phyloP scores from a whole-genome alignment of 805 yeast genomes.

The Sungouiozyma ichnusensis region DNA sequence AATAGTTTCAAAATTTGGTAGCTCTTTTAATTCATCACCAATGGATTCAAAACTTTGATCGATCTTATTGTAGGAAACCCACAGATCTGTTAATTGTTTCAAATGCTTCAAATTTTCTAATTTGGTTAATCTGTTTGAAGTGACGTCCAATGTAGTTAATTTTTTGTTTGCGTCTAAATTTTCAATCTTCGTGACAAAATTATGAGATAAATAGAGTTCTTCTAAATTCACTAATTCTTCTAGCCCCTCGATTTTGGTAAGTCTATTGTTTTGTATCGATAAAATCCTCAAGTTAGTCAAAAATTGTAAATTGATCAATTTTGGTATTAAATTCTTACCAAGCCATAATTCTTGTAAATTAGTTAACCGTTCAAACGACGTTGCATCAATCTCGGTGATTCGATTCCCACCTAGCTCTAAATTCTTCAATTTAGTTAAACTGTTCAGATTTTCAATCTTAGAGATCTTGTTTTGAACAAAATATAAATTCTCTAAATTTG shows the following conservation, averaged over 20 bases:
- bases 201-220: conserved; percentile 82
- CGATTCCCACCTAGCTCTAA: conserved; percentile 86
- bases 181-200: conserved; percentile 64
- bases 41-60: conserved; percentile 56
- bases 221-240: conserved; percentile 62
- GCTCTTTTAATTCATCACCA: conserved; percentile 48
- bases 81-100: conserved; percentile 69
- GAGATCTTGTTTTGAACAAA: conserved; percentile 82
- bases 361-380: conserved; percentile 41
- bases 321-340: conserved; percentile 72
- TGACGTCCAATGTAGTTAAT: conserved; percentile 66
- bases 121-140: conserved; percentile 56
- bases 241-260: conserved; percentile 71
- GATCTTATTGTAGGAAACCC: conserved; percentile 80
- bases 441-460: conserved; percentile 56
- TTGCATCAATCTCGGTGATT: conserved; percentile 35
- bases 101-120: conserved; percentile 60
- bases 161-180: conserved; percentile 63
- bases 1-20: conserved; percentile 69
- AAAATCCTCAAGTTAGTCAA: conserved; percentile 59
- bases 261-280: conserved; percentile 79
- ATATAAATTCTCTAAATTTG: conserved; percentile 55
- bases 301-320: conserved; percentile 49
- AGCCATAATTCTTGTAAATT: conserved; percentile 76
- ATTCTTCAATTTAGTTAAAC: conserved; percentile 46